These are phyloP conservation scores for Penicillium coffeae DNA, from an alignment of 495 filamentous ascomycete genomes.

Conservation along the genomic window DNA sequence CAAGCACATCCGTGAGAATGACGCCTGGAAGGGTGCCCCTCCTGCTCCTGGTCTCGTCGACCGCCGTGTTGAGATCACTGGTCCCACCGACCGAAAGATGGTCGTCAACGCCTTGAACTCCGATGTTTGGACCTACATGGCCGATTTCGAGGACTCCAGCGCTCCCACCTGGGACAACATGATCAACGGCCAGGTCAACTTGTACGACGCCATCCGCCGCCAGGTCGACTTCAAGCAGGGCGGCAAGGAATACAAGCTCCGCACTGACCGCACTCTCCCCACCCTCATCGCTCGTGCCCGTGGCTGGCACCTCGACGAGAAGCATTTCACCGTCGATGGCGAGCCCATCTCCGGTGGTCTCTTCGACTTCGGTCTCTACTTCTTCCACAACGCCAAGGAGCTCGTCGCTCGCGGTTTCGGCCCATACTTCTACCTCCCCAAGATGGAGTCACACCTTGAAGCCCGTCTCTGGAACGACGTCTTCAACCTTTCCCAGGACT, in stretches of 20 bases:
- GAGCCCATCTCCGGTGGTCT: constrained; percentile 90
- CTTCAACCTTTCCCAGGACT: constrained; percentile 96
- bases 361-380: constrained; percentile 98
- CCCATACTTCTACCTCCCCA: constrained; percentile 99
- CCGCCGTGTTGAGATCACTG: constrained; percentile 97
- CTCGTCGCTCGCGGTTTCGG: constrained; percentile 77
- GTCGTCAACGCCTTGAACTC: constrained; percentile 97
- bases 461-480: constrained; percentile 98
- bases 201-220: constrained; percentile 93
- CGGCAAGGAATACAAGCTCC: constrained; percentile 93
- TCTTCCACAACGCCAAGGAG: constrained; percentile 97
- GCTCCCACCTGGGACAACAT: constrained; percentile 99
- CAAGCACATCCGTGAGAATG: constrained; percentile 89
- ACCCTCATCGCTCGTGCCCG: constrained; percentile 84
- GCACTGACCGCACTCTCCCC: constrained; percentile 74
- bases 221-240: constrained; percentile 97
- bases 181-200: constrained; percentile 96
- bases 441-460: constrained; percentile 99
- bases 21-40: constrained; percentile 89
- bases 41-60: constrained; percentile 93
- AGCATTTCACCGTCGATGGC: constrained; percentile 94
- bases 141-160: constrained; percentile 97
- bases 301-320: constrained; percentile 96
- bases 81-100: constrained; percentile 98
- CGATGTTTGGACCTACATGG: constrained; percentile 99